Conservation (phyloP, 2,329 filamentous ascomycete species). For the Cyphellophora europaea region DNA sequence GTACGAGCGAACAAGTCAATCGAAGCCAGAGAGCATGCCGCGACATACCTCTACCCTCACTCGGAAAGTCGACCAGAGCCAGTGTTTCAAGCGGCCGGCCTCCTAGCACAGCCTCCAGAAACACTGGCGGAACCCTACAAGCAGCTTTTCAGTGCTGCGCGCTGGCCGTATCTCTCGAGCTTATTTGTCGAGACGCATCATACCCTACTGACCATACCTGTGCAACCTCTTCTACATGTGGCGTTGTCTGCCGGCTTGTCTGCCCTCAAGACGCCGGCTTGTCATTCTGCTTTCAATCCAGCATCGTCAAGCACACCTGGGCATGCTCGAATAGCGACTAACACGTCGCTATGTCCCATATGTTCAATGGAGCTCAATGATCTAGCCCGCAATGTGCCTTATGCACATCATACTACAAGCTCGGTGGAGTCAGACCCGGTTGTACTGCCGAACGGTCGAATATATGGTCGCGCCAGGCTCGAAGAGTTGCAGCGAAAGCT, state of each 20-base stretch:
- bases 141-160: slow-evolving; percentile 61
- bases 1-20: slow-evolving; percentile 62
- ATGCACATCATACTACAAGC: slow-evolving; percentile 90
- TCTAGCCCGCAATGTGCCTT: slow-evolving; percentile 78
- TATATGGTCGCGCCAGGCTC: slow-evolving; percentile 70
- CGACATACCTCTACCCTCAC: slow-evolving; percentile 68
- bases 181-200: slow-evolving; percentile 84
- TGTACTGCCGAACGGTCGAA: slow-evolving; percentile 75
- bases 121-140: slow-evolving; percentile 52
- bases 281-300: slow-evolving; percentile 56
- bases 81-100: slow-evolving; percentile 63
- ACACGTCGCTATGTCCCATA: slow-evolving; percentile 78
- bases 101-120: slow-evolving; percentile 65
- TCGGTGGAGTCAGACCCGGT: slow-evolving; percentile 82
- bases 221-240: slow-evolving; percentile 76
- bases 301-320: slow-evolving; percentile 46
- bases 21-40: slow-evolving; percentile 74
- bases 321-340: slow-evolving; percentile 33
- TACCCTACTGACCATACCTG: slow-evolving; percentile 70
- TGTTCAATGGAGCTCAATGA: slow-evolving; percentile 93
- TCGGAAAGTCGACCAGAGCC: slow-evolving; percentile 58
- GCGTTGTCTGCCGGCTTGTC: slow-evolving; percentile 86
- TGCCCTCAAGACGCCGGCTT: slow-evolving; percentile 89
- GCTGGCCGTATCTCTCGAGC: slow-evolving; percentile 68
- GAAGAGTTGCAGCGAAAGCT: slow-evolving; percentile 71